phyloP scores from a whole-genome alignment of 495 filamentous ascomycete species.

The Podospora australis region DNA sequence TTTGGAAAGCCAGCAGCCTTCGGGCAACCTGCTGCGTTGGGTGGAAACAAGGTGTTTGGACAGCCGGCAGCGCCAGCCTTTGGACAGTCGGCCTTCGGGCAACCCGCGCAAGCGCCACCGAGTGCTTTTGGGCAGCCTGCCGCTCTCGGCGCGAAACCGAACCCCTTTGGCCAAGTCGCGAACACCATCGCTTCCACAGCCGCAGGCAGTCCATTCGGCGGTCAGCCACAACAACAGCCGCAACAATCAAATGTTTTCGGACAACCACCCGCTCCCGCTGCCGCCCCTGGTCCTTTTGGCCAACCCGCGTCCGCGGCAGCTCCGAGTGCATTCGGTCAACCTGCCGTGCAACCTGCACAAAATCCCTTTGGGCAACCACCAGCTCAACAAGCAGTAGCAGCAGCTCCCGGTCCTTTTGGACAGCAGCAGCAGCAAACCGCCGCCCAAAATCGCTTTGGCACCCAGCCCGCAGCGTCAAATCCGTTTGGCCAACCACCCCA shows the following conservation, averaged over 20 bases:
- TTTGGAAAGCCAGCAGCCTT: slow-evolving; percentile 15
- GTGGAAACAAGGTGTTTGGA: slow-evolving; percentile 22
- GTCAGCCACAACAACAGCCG: not conserved
- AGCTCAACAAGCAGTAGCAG: not conserved
- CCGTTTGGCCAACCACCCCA: slow-evolving; percentile 30
- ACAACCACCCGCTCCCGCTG: slow-evolving; percentile 1
- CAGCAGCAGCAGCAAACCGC: slow-evolving; percentile 1
- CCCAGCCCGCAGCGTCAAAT: slow-evolving; percentile 18
- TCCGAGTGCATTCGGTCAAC: slow-evolving; percentile 12
- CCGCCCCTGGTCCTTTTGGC: slow-evolving; percentile 5
- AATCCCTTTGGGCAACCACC: not conserved
- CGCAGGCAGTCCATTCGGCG: slow-evolving; percentile 6
- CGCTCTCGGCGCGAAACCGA: slow-evolving; percentile 17
- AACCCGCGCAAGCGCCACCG: not conserved
- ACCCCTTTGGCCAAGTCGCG: slow-evolving; percentile 19
- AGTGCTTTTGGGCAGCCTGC: slow-evolving; percentile 24
- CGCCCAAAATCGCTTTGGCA: slow-evolving; percentile 17
- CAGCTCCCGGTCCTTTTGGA: slow-evolving; percentile 3
- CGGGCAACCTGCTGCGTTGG: slow-evolving; percentile 26
- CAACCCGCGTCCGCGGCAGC: not conserved
- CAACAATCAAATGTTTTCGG: slow-evolving; percentile 16
- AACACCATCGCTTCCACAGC: slow-evolving; percentile 2
- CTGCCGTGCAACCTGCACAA: not conserved
- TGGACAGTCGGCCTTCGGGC: slow-evolving; percentile 9
- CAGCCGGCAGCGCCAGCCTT: slow-evolving; percentile 9